Evolutionary conservation across 768 basidiomycete species (phyloP).

Genomic region (Plicaturopsis crispa): DNA sequence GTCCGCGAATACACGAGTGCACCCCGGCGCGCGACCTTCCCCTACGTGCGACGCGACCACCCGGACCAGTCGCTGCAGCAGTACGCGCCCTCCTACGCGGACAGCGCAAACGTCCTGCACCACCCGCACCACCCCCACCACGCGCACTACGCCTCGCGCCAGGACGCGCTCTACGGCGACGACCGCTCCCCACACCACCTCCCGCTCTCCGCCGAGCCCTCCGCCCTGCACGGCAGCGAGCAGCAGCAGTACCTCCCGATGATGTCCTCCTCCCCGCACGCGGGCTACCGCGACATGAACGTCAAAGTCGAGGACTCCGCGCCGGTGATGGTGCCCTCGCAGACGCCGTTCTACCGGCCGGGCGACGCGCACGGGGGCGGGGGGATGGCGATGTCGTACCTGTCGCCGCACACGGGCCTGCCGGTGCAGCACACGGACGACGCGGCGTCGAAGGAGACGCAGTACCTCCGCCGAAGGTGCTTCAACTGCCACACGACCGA

Average conservation of each 20-base stretch:
- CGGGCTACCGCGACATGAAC: slow-evolving; percentile 37
- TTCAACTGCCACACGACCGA: slow-evolving; percentile 92
- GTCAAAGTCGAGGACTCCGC: slow-evolving; percentile 65
- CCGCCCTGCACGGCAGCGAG: slow-evolving; percentile 18
- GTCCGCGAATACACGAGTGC: slow-evolving; percentile 30
- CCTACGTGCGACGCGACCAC: slow-evolving; percentile 69
- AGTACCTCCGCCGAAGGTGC: slow-evolving; percentile 81
- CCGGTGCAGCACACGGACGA: slow-evolving; percentile 87
- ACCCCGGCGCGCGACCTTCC: slow-evolving; percentile 66
- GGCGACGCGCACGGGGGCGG: slow-evolving; percentile 8
- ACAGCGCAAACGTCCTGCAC: slow-evolving; percentile 34
- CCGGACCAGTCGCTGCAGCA: slow-evolving; percentile 39
- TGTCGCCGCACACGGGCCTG: slow-evolving; percentile 39
- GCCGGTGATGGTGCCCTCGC: slow-evolving; percentile 58
- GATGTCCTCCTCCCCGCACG: slow-evolving; percentile 31
- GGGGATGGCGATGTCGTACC: slow-evolving; percentile 12
- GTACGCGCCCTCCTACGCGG: too few species aligned
- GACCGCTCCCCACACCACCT: slow-evolving; percentile 28
- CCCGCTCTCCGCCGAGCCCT: slow-evolving; percentile 27
- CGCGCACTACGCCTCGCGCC: slow-evolving; percentile 22
- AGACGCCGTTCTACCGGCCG: slow-evolving; percentile 41
- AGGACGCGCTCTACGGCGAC: slow-evolving; percentile 19
- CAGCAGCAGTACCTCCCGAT: slow-evolving; percentile 22
- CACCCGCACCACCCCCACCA: slow-evolving; percentile 30
- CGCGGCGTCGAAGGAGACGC: slow-evolving; percentile 84